These are phyloP conservation scores for Ophiostoma montium DNA, from an alignment of 2,329 filamentous ascomycete genomes.

Conservation along the genomic window DNA sequence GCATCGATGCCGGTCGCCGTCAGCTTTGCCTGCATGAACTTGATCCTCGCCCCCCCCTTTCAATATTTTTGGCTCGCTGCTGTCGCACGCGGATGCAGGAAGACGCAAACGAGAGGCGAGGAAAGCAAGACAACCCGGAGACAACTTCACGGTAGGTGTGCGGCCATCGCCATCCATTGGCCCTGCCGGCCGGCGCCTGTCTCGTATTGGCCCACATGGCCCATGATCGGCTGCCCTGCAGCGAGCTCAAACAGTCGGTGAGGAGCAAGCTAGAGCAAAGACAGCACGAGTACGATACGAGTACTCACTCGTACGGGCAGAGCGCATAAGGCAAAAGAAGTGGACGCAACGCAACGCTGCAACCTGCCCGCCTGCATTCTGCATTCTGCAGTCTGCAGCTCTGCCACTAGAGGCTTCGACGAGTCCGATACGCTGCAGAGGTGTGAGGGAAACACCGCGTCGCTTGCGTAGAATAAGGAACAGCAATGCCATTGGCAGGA, in stretches of 20 bases:
- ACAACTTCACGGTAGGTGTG: background rate
- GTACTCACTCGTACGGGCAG: background rate
- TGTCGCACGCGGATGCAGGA: too few species aligned
- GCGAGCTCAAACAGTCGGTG: background rate
- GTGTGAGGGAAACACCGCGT: background rate
- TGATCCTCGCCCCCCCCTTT: too few species aligned
- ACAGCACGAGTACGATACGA: background rate
- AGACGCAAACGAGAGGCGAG: too few species aligned
- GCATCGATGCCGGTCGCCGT: background rate
- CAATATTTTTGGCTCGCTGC: too few species aligned
- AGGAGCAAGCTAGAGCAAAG: background rate
- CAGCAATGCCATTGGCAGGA: background rate
- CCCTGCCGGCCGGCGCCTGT: background rate
- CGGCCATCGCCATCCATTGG: constrained; percentile 2
- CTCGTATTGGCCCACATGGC: background rate
- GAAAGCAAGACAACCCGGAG: too few species aligned
- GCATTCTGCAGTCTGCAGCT: too few species aligned
- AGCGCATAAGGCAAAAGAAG: background rate
- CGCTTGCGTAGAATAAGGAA: constrained; percentile 8
- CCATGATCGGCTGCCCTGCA: background rate
- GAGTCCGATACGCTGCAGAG: background rate
- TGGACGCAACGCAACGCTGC: background rate
- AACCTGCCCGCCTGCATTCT: too few species aligned
- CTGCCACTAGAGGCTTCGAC: background rate
- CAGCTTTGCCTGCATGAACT: background rate